Percentiles rank a stretch among this genome's conserved stretches.
Conservation (phyloP, 1,284 basidiomycete genomes). For the Coniferiporia weirii region DNA sequence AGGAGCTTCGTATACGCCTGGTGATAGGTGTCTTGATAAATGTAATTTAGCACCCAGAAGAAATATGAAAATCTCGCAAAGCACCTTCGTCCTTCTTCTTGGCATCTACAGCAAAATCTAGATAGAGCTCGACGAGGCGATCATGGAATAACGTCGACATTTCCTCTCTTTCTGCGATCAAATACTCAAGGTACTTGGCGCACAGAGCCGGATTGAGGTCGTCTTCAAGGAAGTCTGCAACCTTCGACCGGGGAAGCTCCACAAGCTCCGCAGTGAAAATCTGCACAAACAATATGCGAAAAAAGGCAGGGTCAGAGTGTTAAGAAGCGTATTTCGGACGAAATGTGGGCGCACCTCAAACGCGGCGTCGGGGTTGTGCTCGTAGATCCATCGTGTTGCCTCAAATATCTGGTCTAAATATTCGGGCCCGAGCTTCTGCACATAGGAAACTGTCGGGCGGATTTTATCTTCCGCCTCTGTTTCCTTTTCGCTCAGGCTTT, state of each 20-base stretch:
- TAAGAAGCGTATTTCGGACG: background rate
- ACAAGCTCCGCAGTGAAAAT: constrained; percentile 95
- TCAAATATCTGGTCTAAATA: constrained; percentile 77
- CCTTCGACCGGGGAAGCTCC: constrained; percentile 73
- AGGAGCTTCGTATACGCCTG: constrained; percentile 68
- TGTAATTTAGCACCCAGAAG: constrained; percentile 5
- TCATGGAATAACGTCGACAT: constrained; percentile 73
- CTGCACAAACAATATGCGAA: constrained; percentile 33
- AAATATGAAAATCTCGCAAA: constrained; percentile 19
- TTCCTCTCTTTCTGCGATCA: constrained; percentile 75
- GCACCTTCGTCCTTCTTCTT: constrained; percentile 53
- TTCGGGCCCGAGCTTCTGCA: constrained; percentile 85
- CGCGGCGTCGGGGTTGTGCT: constrained; percentile 63
- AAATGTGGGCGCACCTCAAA: constrained; percentile 55
- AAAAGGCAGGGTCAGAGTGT: background rate
- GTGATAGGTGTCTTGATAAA: constrained; percentile 35
- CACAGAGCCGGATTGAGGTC: constrained; percentile 60
- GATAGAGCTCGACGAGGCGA: constrained; percentile 81
- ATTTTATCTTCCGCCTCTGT: constrained; percentile 77
- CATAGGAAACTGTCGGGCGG: constrained; percentile 80
- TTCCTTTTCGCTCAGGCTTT: constrained; percentile 76
- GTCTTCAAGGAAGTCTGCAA: constrained; percentile 74
- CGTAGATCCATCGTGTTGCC: constrained; percentile 81
- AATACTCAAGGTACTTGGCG: constrained; percentile 80
- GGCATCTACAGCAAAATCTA: constrained; percentile 55